Evolutionary conservation across 345 rosid genomes (phyloP).

Genomic region (Dipteronia sinensis): DNA sequence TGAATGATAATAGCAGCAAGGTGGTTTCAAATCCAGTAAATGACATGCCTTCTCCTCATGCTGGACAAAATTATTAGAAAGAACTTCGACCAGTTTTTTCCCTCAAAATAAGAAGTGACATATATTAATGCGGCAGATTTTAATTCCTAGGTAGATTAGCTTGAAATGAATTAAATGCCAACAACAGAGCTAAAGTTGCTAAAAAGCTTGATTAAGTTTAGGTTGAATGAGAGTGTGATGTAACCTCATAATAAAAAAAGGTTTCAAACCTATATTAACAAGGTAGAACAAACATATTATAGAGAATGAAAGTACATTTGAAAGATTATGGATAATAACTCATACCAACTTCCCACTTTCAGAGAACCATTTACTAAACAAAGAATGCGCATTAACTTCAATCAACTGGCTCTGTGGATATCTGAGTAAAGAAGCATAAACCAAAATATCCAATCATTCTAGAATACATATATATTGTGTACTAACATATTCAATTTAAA

Average conservation of each 20-base stretch:
- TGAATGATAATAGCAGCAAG: not conserved
- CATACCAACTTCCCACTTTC: slow-evolving; percentile 99
- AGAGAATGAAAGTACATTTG: not conserved
- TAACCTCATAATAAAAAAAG: not conserved
- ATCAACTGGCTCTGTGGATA: slow-evolving; percentile 87
- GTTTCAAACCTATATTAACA: not conserved
- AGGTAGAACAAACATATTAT: not conserved
- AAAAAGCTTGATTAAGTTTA: not conserved
- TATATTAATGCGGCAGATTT: not conserved
- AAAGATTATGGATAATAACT: slow-evolving; percentile 10
- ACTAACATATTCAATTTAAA: not conserved
- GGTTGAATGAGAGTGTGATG: not conserved
- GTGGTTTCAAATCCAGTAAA: not conserved
- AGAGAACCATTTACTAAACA: slow-evolving; percentile 99
- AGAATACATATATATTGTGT: not conserved
- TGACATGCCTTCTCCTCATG: too few species aligned
- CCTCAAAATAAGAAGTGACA: too few species aligned
- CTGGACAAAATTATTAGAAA: not conserved
- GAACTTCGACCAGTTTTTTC: too few species aligned
- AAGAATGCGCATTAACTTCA: slow-evolving; percentile 98
- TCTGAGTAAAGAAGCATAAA: slow-evolving; percentile 48
- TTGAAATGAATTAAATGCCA: not conserved
- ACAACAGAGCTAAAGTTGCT: not conserved
- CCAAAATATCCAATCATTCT: slow-evolving; percentile 9
- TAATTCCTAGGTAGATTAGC: not conserved